Base-by-base conservation (phyloP, 495 filamentous ascomycete species). In the Penicillium salamii region DNA sequence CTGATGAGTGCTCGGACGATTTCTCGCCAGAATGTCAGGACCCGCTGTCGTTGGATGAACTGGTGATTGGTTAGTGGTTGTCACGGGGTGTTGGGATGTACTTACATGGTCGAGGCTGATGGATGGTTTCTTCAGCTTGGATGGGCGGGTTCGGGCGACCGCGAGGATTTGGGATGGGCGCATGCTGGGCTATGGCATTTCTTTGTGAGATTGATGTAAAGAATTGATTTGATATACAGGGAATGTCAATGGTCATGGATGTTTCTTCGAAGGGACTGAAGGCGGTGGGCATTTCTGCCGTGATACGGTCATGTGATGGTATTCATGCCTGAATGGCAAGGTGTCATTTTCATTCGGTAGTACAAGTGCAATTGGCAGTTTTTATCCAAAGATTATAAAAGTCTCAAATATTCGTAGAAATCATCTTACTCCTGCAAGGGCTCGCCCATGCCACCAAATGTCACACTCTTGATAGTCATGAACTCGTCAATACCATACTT, bases 401-500 rank as follows among this genome's bases (percentile, higher is more conserved):
- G 31, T 3, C 23, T 6, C 1, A 42, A 42, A 29, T 18, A 19
- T 32, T 32, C 12, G 11, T 20, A 40, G 18, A 28, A 13, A 40
- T 12, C 19, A 45, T 40, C 47, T 60, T 54, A 70, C 40, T 64
- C 63, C 61, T 72, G 69, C 32, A 72, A 50, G 45, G 80, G 78
- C 70, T 82, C 70, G 38, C 79, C 79, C 78, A 90, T 85, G 1
- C 88, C 87, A 7, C 89, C 91, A 63, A 88, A 80, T 5, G 89
- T 93, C 31, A 96, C 82, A 72, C 82, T 93, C 78, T 98, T 98
- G 35, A 86, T 88, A 42, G 81, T 70, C 61, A 86, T 78, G 67
- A 95, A 98, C 70, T 97, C 93, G 8, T 87, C 88, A 57, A 95
- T 86, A 13, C 93, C 93, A 62, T 95, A 90, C 67, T 86, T 86